These are phyloP conservation scores for Magnolia kwangsiensis DNA, from an alignment of 164 flowering plant species.

Conservation along the genomic window DNA sequence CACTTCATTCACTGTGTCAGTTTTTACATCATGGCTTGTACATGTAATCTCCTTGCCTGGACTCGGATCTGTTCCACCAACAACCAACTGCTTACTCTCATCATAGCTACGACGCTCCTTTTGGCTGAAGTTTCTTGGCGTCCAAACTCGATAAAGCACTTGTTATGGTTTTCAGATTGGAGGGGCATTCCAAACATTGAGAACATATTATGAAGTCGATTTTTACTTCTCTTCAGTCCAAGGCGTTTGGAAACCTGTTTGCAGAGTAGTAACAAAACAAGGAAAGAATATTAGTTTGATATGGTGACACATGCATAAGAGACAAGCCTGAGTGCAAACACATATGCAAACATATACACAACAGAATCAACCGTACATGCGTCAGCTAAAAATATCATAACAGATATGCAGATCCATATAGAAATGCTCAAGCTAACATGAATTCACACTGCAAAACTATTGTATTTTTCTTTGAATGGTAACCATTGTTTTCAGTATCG, in stretches of 20 bases:
- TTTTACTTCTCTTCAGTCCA: slow-evolving; percentile 64
- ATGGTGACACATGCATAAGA: not conserved
- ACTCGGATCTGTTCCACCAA: slow-evolving; percentile 19
- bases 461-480: no score
- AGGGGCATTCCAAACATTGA: slow-evolving; percentile 62
- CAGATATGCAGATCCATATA: not conserved
- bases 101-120: slow-evolving; percentile 15
- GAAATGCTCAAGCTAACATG: not conserved
- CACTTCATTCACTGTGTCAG: slow-evolving; percentile 12
- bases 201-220: slow-evolving; percentile 48
- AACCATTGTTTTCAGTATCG: no score
- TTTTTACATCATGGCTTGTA: slow-evolving; percentile 18
- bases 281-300: not conserved
- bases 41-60: slow-evolving; percentile 17
- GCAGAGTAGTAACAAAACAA: slow-evolving; percentile 7
- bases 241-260: slow-evolving; percentile 72
- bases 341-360: not conserved
- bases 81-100: slow-evolving; percentile 18
- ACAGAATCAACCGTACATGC: not conserved
- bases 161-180: slow-evolving; percentile 56
- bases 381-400: not conserved
- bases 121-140: slow-evolving; percentile 43
- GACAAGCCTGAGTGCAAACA: not conserved
- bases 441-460: not conserved
- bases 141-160: slow-evolving; percentile 67